Base-by-base conservation (phyloP, 2,329 filamentous ascomycete genomes). In the Nothophaeocryptopus gaeumannii region DNA sequence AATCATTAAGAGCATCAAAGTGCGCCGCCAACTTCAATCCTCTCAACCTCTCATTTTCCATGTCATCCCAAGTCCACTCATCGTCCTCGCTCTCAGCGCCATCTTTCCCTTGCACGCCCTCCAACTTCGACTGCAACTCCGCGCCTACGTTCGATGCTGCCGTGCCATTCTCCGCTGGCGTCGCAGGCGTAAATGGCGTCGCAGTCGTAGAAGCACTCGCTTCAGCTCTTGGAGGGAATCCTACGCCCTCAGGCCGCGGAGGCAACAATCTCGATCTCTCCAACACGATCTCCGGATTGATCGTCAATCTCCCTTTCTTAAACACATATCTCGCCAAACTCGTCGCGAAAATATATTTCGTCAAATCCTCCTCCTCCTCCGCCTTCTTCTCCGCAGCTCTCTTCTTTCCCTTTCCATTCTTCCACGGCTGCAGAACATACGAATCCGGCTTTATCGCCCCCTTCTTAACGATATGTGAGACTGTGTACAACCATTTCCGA, bases 231-330 rank as follows among this genome's bases (percentile, higher is more conserved):
- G 65, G 63, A 13, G 65, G 65, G 26, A 63, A 55, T 11, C 63
- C 59, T 1, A 64, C 55, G 10, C 84, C 85, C 9, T 79, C 83
- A 0, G 89, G 89, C 40, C 84, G 78, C 50, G 79, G 73, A 0
- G 93, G 93, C 43, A 97, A 73, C 66, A 96, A 74, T 1, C 84
- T 83, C 42, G 85, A 85, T 32, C 84, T 80, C 37, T 80, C 76
- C 20, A 97, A 75, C 7, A 92, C 76, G 39, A 87, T 77, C 59
- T 90, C 86, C 0, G 93, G 91, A 57, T 91, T 83, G 3, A 97
- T 82, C 0, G 92, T 97, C 62, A 93, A 76, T 16, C 92, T 78
- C 1, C 74, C 75, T 54, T 72, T 72, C 63, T 78, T 78, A 51
- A 76, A 71, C 2, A 78, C 75, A 54, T 78, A 78, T 42, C 75